A percentile compares a stretch with the other conserved stretches of the same genome.
Evolutionary conservation across 1,284 basidiomycete species (phyloP).

Genomic region (Puccinia hordei): DNA sequence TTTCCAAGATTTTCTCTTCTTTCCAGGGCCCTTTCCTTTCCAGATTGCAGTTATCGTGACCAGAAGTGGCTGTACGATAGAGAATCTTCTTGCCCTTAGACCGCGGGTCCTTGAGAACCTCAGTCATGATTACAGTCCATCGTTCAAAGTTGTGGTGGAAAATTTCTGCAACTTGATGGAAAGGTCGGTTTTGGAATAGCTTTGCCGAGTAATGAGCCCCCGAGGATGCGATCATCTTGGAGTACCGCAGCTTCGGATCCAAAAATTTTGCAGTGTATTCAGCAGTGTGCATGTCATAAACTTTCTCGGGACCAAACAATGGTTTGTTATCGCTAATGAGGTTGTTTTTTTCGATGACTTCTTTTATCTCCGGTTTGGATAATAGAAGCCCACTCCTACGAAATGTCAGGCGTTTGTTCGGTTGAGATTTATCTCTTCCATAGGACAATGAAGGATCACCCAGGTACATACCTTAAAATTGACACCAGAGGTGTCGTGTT

Average conservation of each 20-base stretch:
- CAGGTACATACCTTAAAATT: constrained; percentile 25
- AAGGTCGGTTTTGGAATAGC: constrained; percentile 36
- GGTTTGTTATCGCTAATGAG: constrained; percentile 31
- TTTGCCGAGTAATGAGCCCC: constrained; percentile 40
- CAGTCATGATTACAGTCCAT: constrained; percentile 32
- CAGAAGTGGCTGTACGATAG: constrained; percentile 46
- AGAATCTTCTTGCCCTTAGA: constrained; percentile 39
- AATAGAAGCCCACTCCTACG: constrained; percentile 40
- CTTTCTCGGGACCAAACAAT: constrained; percentile 32
- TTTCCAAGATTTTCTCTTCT: constrained; percentile 39
- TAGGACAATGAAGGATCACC: neutral
- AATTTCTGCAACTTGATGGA: constrained; percentile 31
- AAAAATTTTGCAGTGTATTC: constrained; percentile 27
- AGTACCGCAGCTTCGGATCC: constrained; percentile 36
- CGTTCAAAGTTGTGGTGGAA: constrained; percentile 43
- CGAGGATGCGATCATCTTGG: constrained; percentile 40
- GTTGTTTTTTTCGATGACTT: constrained; percentile 24
- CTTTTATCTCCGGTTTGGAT: constrained; percentile 33
- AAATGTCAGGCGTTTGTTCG: neutral
- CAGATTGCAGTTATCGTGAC: constrained; percentile 35
- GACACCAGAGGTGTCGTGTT: constrained; percentile 41
- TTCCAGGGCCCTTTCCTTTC: neutral
- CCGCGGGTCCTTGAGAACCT: constrained; percentile 37
- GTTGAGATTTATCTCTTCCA: neutral
- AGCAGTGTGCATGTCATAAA: constrained; percentile 35